Evolutionary conservation across 129 eudicot genomes (phyloP).

Genomic region (Lonicera japonica): DNA sequence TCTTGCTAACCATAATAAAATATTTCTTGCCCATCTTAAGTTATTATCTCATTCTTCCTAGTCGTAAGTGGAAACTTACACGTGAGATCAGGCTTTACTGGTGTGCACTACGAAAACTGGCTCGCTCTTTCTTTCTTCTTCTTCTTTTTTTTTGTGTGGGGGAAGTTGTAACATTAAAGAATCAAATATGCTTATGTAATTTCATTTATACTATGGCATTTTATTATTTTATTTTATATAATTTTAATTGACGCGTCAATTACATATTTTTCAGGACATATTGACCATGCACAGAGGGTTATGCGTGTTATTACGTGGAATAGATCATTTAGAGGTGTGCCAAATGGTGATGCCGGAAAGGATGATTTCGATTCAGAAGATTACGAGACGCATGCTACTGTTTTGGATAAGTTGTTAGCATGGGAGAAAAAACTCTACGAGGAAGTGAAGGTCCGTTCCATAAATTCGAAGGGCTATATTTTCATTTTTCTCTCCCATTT

Average conservation of each 20-base stretch:
- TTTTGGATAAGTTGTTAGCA: conserved; percentile 85
- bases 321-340: conserved; percentile 66
- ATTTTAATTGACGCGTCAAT: background rate
- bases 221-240: background rate
- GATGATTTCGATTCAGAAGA: conserved; percentile 59
- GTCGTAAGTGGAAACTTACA: no score
- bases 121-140: no score
- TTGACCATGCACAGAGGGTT: conserved; percentile 95
- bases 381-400: conserved; percentile 90
- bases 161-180: no score
- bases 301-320: conserved; percentile 99
- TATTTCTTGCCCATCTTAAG: no score
- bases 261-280: conserved; percentile 55
- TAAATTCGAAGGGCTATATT: background rate
- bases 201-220: background rate
- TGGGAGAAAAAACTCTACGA: conserved; percentile 99
- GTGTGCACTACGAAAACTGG: no score
- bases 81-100: no score
- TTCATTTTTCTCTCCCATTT: background rate
- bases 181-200: no score
- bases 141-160: no score
- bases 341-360: conserved; percentile 65
- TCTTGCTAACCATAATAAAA: no score
- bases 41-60: no score
- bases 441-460: conserved; percentile 78